phyloP scores from a whole-genome alignment of 495 filamentous ascomycete genomes.

The Hypoxylon perforatum region DNA sequence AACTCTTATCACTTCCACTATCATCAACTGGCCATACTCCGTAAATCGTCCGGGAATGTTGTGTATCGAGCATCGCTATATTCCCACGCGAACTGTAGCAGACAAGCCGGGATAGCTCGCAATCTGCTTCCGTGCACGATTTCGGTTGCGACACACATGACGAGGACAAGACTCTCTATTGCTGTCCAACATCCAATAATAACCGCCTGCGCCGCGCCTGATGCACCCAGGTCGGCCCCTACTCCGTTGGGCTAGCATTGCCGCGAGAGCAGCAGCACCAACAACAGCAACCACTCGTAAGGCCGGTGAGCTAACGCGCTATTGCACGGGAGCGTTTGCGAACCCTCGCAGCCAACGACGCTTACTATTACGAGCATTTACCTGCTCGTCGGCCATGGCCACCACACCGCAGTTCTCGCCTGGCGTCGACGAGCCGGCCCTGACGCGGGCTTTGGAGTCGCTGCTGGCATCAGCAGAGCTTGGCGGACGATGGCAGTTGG shows the following conservation, averaged over 20 bases:
- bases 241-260: constrained; percentile 18
- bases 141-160: constrained; percentile 8
- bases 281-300: not conserved
- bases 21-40: too few relatives aligned
- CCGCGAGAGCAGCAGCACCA: constrained; percentile 2
- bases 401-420: constrained; percentile 40
- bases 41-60: not conserved
- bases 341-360: not conserved
- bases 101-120: constrained; percentile 29
- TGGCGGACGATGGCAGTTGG: constrained; percentile 64
- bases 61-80: not conserved
- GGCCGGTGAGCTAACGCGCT: constrained; percentile 2
- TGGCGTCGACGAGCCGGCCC: constrained; percentile 43
- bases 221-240: constrained; percentile 27
- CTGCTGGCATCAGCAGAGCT: constrained; percentile 43
- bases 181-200: constrained; percentile 12
- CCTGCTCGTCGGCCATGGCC: constrained; percentile 12
- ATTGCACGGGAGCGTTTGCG: constrained; percentile 1
- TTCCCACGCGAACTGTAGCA: constrained; percentile 11
- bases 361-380: constrained; percentile 20
- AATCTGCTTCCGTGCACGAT: constrained; percentile 27
- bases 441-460: constrained; percentile 35
- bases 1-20: too few relatives aligned
- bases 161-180: not conserved
- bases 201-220: constrained; percentile 31